Base-by-base conservation (phyloP, 371 early-diverging fungal genomes). In the Choanephora cucurbitarum region DNA sequence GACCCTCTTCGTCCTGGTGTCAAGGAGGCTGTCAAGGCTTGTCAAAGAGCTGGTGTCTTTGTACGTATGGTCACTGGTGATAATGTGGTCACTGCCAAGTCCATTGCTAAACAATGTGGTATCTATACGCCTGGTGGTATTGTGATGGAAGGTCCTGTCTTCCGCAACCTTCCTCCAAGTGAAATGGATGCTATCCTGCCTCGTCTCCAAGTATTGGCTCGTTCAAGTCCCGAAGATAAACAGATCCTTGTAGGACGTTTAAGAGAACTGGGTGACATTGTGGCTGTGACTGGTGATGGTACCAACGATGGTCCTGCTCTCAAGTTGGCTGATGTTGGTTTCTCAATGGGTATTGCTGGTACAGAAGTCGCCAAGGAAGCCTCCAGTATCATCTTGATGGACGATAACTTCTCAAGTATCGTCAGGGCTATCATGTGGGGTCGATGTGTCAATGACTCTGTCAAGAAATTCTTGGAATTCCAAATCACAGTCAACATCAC, bases 41-140 rank as follows among this genome's bases (percentile, higher is more conserved):
- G 86, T 66, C 79, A 84, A 64, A 65, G 75, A 24, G 93, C 92
- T 33, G 91, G 92, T 44, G 86, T 92, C 21, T 67, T 79, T 59
- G 83, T 92, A 33, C 83, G 88, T 15, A 92, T 92, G 91, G 89
- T 92, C 9, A 91, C 91, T 21, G 91, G 91, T 56, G 91, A 91
- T 67, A 85, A 88, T 54, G 52, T 87, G 28, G 62, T 78, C 19
- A 89, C 86, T 15, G 89, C 91, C n/a, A 75, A 77, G 55, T 72
- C 79, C 8, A 86, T 90, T 55, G 91, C 89, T 19, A 80, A 70
- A 15, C 80, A 87, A 64, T 82, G 84, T 56, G 82, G 82, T 39
- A 89, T 90, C 53, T 80, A 80, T 49, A 81, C 73, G 0, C 62
- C 72, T 14, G 81, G 83, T 43, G 84, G 86, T 51, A 71, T 77